phyloP scores from a whole-genome alignment of 257 asterid species.

The Solanum gandarillasii region DNA sequence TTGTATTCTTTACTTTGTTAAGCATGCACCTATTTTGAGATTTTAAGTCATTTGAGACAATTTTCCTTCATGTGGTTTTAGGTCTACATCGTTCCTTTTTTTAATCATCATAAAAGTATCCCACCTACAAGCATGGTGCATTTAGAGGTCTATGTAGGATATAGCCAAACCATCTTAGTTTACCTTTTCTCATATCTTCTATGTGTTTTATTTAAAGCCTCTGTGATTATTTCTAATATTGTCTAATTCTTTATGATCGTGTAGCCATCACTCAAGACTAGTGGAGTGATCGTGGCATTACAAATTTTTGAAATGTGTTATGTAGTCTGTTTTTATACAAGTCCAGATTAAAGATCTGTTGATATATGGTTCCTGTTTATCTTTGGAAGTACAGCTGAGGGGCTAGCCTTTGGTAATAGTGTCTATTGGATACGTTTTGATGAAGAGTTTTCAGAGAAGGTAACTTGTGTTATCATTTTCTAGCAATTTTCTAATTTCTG shows the following conservation, averaged over 20 bases:
- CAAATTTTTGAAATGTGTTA: neutral
- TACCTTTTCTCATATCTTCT: neutral
- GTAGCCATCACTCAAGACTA: neutral
- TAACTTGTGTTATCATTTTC: conserved; percentile 5
- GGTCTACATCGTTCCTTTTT: neutral
- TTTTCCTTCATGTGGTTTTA: neutral
- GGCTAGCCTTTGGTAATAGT: conserved; percentile 77
- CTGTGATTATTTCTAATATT: neutral
- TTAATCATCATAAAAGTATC: neutral
- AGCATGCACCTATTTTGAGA: neutral
- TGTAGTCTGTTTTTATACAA: neutral
- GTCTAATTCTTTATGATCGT: neutral
- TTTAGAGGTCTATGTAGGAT: neutral
- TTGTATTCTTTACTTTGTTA: neutral
- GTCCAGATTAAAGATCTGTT: neutral
- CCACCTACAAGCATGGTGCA: neutral
- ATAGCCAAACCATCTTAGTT: neutral
- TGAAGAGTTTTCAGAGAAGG: conserved; percentile 73
- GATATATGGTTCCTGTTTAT: neutral
- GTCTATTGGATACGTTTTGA: conserved; percentile 81
- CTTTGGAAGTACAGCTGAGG: conserved; percentile 66
- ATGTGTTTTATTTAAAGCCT: neutral
- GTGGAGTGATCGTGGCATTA: neutral
- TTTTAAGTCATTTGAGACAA: neutral
- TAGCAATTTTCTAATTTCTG: neutral